These are phyloP conservation scores for Macadamia tetraphylla DNA, from an alignment of 164 flowering plant species.

Conservation along the genomic window DNA sequence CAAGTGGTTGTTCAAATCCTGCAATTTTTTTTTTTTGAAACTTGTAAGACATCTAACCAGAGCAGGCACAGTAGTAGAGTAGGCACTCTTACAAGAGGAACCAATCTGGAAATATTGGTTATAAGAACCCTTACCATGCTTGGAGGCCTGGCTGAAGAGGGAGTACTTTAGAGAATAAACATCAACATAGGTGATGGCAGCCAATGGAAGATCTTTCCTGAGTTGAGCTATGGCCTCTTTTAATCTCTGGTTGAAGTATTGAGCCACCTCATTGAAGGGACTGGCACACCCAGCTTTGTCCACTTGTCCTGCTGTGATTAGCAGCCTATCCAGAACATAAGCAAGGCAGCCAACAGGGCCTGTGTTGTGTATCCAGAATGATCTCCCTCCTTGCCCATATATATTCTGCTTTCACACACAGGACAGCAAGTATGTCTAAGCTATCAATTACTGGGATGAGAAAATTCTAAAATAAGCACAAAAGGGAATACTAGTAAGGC, in stretches of 20 bases:
- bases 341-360: not conserved
- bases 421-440: constrained; percentile 8
- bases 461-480: too few species aligned
- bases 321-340: not conserved
- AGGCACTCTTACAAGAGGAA: too few species aligned
- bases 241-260: not conserved
- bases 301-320: not conserved
- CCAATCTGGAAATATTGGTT: too few species aligned
- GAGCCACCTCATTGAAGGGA: not conserved
- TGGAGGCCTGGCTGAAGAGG: not conserved
- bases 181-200: not conserved
- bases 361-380: too few species aligned
- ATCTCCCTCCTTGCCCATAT: not conserved
- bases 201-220: not conserved
- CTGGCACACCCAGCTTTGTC: not conserved
- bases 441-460: too few species aligned
- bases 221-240: not conserved
- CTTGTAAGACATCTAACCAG: too few species aligned
- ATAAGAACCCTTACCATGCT: too few species aligned
- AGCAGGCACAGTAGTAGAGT: too few species aligned
- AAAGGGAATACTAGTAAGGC: too few species aligned
- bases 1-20: too few species aligned
- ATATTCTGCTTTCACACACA: not conserved
- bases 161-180: not conserved
- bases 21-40: too few species aligned